A percentile compares a stretch with the other conserved stretches of the same genome.
These are phyloP conservation scores for Xylaria sp. DNA, from an alignment of 2,329 filamentous ascomycete species.

Conservation along the genomic window DNA sequence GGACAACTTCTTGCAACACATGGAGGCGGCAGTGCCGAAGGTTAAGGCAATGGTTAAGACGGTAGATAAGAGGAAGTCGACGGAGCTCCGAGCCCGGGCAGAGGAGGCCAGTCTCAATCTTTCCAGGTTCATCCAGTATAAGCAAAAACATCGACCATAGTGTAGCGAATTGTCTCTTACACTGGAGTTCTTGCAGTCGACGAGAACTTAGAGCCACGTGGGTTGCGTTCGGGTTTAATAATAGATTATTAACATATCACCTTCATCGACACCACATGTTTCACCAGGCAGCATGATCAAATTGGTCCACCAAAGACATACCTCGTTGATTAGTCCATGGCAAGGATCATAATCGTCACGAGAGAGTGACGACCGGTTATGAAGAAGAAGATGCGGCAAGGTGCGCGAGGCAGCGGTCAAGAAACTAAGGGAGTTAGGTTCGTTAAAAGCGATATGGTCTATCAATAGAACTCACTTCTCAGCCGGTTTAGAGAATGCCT, in stretches of 20 bases:
- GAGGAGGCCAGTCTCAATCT: conserved; percentile 69
- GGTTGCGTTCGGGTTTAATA: neutral
- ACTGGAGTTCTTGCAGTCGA: neutral
- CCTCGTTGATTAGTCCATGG: conserved; percentile 18
- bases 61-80: conserved; percentile 63
- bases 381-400: conserved; percentile 14
- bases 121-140: conserved; percentile 67
- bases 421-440: conserved; percentile 45
- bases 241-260: neutral
- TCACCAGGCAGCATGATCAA: neutral
- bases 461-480: conserved; percentile 45
- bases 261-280: neutral
- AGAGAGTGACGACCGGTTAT: conserved; percentile 8
- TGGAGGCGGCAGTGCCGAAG: conserved; percentile 61
- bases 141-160: conserved; percentile 60
- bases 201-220: neutral
- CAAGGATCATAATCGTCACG: conserved; percentile 11
- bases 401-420: conserved; percentile 23
- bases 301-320: conserved; percentile 19
- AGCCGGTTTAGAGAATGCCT: conserved; percentile 22
- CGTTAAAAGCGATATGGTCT: conserved; percentile 39
- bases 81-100: conserved; percentile 62
- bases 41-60: conserved; percentile 62
- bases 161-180: neutral
- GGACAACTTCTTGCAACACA: conserved; percentile 62